Percentiles rank a stretch among this genome's conserved stretches.
Evolutionary conservation across 352 stramenopile genomes (phyloP).

Genomic region (Phytophthora megakarya): DNA sequence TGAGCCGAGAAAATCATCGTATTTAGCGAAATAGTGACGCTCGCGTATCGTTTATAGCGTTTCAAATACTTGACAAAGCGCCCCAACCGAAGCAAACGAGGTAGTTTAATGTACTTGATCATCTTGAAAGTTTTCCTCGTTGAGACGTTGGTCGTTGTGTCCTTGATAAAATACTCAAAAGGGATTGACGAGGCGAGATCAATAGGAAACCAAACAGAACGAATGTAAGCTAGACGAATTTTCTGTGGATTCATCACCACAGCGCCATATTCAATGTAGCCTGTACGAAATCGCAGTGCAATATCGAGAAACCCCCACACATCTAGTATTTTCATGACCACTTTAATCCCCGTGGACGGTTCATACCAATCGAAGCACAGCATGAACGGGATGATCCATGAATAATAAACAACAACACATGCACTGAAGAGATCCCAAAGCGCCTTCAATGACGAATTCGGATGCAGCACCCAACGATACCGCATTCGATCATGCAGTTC

Average conservation of each 20-base stretch:
- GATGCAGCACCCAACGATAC: conserved; percentile 62
- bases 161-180: conserved; percentile 59
- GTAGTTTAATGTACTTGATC: conserved; percentile 78
- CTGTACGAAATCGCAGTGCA: conserved; percentile 58
- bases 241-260: conserved; percentile 59
- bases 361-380: conserved; percentile 72
- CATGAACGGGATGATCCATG: conserved; percentile 76
- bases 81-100: conserved; percentile 57
- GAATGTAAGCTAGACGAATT: conserved; percentile 53
- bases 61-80: conserved; percentile 64
- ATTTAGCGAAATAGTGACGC: conserved; percentile 57
- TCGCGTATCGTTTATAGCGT: conserved; percentile 67
- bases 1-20: conserved; percentile 56
- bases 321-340: conserved; percentile 57
- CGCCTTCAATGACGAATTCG: conserved; percentile 53
- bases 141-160: conserved; percentile 35
- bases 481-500: conserved; percentile 56
- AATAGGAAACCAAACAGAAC: conserved; percentile 68
- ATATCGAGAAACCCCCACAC: conserved; percentile 58
- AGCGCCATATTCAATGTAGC: conserved; percentile 58
- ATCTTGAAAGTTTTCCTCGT: conserved; percentile 78
- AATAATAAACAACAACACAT: conserved; percentile 67
- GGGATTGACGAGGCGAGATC: conserved; percentile 61
- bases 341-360: conserved; percentile 25
- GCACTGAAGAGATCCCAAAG: conserved; percentile 67